phyloP scores from a whole-genome alignment of 129 eudicot genomes.

The Daucus carota region DNA sequence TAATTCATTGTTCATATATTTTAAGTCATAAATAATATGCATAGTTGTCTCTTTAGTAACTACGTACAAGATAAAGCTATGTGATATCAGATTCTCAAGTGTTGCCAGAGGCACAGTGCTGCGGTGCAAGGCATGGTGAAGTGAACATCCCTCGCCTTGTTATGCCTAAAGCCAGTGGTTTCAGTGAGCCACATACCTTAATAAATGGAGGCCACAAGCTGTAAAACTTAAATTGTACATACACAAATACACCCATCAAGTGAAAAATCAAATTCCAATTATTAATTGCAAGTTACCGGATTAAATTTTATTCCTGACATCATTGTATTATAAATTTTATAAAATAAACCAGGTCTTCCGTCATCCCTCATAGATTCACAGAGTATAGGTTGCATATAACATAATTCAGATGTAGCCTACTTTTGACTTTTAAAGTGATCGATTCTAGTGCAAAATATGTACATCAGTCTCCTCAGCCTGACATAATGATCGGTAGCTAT shows the following conservation, averaged over 20 bases:
- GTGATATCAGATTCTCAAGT: neutral
- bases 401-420: neutral
- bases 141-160: neutral
- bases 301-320: neutral
- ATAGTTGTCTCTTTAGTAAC: no score
- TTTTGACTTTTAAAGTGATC: neutral
- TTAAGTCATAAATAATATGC: neutral
- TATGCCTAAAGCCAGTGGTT: neutral
- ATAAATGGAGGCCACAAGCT: no score
- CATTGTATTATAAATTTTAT: no score
- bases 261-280: neutral
- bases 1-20: neutral
- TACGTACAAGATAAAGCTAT: neutral
- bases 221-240: no score
- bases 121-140: neutral
- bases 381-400: neutral
- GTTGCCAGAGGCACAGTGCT: neutral
- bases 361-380: neutral
- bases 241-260: neutral
- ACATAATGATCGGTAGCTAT: neutral
- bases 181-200: no score
- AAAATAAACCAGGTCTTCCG: neutral
- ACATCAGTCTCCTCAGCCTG: neutral
- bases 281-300: neutral
- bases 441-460: neutral